Percentiles rank a stretch among this genome's conserved stretches.
Conservation (phyloP, 805 yeast genomes). For the Starmerella ratchasimensis region DNA sequence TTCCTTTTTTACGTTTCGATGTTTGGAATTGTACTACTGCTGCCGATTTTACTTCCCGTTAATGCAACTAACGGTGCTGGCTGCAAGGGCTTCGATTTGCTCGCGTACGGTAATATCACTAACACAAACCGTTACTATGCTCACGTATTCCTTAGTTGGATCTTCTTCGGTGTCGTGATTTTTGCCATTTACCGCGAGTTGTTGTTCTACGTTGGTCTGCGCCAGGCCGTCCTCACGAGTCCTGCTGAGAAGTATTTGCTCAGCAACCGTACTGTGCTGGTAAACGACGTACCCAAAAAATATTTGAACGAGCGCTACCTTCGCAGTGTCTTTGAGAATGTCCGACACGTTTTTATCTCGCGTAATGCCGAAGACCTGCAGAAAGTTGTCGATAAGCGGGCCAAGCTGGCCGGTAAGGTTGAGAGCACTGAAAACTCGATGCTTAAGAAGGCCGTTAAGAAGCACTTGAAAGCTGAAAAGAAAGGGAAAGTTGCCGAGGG, state of each 20-base stretch:
- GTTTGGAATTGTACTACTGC: slow-evolving; percentile 40
- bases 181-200: slow-evolving; percentile 74
- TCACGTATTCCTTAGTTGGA: slow-evolving; percentile 70
- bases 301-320: slow-evolving; percentile 61
- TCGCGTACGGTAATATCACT: slow-evolving; percentile 65
- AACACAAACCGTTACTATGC: slow-evolving; percentile 60
- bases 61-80: slow-evolving; percentile 50
- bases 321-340: slow-evolving; percentile 66
- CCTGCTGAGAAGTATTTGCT: slow-evolving; percentile 65
- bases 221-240: slow-evolving; percentile 65
- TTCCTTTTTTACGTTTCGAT: slow-evolving; percentile 41
- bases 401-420: slow-evolving; percentile 41
- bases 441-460: slow-evolving; percentile 50
- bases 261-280: slow-evolving; percentile 67
- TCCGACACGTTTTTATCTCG: slow-evolving; percentile 66
- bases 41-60: slow-evolving; percentile 67
- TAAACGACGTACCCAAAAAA: slow-evolving; percentile 71
- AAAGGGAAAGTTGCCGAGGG: slow-evolving; percentile 33
- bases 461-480: slow-evolving; percentile 49
- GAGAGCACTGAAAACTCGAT: slow-evolving; percentile 54
- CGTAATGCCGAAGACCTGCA: slow-evolving; percentile 46
- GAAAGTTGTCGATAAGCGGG: slow-evolving; percentile 45
- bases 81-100: slow-evolving; percentile 54
- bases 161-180: slow-evolving; percentile 54
- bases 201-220: slow-evolving; percentile 57